Percentiles rank a stretch among this genome's conserved stretches.
These are phyloP conservation scores for Leccinum disarticulatum DNA, from an alignment of 768 basidiomycete species.

Conservation along the genomic window DNA sequence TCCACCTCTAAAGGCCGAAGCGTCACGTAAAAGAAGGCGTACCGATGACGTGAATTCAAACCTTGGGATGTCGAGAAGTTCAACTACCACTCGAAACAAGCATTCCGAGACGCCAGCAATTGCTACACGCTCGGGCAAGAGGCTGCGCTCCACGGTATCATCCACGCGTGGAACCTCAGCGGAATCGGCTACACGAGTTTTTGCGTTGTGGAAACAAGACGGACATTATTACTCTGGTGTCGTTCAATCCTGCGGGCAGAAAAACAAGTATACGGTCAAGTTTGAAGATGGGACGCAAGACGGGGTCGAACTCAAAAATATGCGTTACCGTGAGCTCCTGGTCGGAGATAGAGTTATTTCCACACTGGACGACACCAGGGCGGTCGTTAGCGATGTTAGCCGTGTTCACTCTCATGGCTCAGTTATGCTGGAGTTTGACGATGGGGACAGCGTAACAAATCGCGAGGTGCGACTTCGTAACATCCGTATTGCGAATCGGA, in stretches of 20 bases:
- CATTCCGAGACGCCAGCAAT: slow-evolving; percentile 28
- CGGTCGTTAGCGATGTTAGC: slow-evolving; percentile 33
- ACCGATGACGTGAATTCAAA: slow-evolving; percentile 27
- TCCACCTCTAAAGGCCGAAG: slow-evolving; percentile 20
- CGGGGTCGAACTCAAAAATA: slow-evolving; percentile 46
- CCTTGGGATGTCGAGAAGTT: slow-evolving; percentile 23
- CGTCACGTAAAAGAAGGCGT: slow-evolving; percentile 47
- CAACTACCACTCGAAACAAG: slow-evolving; percentile 30
- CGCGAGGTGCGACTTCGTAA: slow-evolving; percentile 35
- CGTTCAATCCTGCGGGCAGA: slow-evolving; percentile 39
- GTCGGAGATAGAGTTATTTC: slow-evolving; percentile 58
- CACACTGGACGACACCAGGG: slow-evolving; percentile 28
- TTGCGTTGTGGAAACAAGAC: slow-evolving; percentile 65
- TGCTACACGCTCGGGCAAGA: slow-evolving; percentile 37
- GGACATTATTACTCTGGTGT: slow-evolving; percentile 62
- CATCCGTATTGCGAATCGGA: slow-evolving; percentile 52
- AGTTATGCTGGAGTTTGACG: slow-evolving; percentile 42
- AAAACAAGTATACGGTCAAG: slow-evolving; percentile 44
- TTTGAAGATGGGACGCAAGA: slow-evolving; percentile 66
- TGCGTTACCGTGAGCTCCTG: slow-evolving; percentile 52
- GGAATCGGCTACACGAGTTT: slow-evolving; percentile 54
- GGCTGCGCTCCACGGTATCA: slow-evolving; percentile 39
- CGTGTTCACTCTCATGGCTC: slow-evolving; percentile 28
- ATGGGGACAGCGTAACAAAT: slow-evolving; percentile 29
- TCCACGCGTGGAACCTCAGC: slow-evolving; percentile 17